Base-by-base conservation (phyloP, 1,139 yeast genomes). In the Candida sp. region DNA sequence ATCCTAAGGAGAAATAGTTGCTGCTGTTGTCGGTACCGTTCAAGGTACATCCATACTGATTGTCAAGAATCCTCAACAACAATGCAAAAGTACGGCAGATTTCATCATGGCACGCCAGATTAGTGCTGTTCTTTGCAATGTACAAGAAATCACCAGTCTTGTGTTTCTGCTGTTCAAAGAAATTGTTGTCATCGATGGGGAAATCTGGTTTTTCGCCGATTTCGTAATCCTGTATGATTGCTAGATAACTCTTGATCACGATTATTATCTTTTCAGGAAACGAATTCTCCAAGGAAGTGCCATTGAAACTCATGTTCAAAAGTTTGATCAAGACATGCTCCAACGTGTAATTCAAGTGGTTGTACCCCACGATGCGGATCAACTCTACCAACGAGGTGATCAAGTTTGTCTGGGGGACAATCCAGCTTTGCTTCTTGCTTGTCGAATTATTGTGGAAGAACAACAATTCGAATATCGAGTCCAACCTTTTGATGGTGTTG, bases 261-360 rank as follows among this genome's bases (percentile, higher is more conserved):
- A 94, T 68, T 1, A 88, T 80, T 49, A 91, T 68, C 52, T 86
- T 83, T 62, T 92, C 98, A 7, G 91, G 86, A 4, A 80, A 76
- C 3, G 88, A 62, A 49, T 74, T 78, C 49, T 93, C 98, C 46
- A 88, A 65, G 0, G 78, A 69, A 1, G 69, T 51, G 11, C 90
- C 83, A 67, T 81, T 81, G 62, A 83, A 81, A 39, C 87, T 74
- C 12, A 74, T 66, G 56, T 82, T 81, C 54, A 88, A 64, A 47
- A 88, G 66, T 44, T 85, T 92, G 33, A 88, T 71, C 17, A 94
- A 70, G 4, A 90, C 84, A 60, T 88, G 88, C 57, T 92, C 98
- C 58, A 94, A 72, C 0, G 90, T 81, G 61, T 88, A 88, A 61
- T 88, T 92, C 52, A 90, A 82, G 58, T 92, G 92, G 37, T 88